phyloP scores from a whole-genome alignment of 805 yeast genomes.

The Candida ovalis region DNA sequence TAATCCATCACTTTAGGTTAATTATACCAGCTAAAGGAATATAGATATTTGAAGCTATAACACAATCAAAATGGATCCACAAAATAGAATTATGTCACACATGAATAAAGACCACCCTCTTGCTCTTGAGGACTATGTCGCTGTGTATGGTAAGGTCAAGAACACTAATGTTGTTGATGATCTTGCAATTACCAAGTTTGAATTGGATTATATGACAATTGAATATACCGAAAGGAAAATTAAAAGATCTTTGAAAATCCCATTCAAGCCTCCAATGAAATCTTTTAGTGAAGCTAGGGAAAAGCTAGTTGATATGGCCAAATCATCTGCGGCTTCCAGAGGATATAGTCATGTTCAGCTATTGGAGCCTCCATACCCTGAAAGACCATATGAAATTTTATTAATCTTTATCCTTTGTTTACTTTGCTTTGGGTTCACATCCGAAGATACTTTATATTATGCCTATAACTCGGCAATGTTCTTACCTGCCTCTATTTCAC shows the following conservation, averaged over 20 bases:
- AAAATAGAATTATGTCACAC: constrained; percentile 56
- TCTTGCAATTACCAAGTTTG: constrained; percentile 44
- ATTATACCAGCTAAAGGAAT: too few species aligned
- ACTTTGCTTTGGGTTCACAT: constrained; percentile 6
- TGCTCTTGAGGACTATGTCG: constrained; percentile 70
- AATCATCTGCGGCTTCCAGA: constrained; percentile 59
- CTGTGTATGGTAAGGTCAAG: constrained; percentile 57
- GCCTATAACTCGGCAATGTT: constrained; percentile 6
- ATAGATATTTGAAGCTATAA: neutral
- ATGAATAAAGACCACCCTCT: constrained; percentile 78
- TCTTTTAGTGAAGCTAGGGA: constrained; percentile 42
- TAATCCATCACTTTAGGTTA: too few species aligned
- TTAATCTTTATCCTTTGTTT: constrained; percentile 3
- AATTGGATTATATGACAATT: constrained; percentile 41
- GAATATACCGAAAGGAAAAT: constrained; percentile 35
- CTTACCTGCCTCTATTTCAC: constrained; percentile 7
- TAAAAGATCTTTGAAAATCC: constrained; percentile 33
- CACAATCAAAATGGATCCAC: constrained; percentile 15
- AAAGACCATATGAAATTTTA: constrained; percentile 20
- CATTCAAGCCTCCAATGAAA: constrained; percentile 50
- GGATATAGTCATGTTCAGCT: constrained; percentile 57
- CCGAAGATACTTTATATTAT: constrained; percentile 5
- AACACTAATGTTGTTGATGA: constrained; percentile 33
- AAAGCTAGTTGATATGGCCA: constrained; percentile 70
- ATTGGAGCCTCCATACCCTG: constrained; percentile 42